These are phyloP conservation scores for Fusarium fujikuroi DNA, from an alignment of 2,329 filamentous ascomycete genomes.

Conservation along the genomic window DNA sequence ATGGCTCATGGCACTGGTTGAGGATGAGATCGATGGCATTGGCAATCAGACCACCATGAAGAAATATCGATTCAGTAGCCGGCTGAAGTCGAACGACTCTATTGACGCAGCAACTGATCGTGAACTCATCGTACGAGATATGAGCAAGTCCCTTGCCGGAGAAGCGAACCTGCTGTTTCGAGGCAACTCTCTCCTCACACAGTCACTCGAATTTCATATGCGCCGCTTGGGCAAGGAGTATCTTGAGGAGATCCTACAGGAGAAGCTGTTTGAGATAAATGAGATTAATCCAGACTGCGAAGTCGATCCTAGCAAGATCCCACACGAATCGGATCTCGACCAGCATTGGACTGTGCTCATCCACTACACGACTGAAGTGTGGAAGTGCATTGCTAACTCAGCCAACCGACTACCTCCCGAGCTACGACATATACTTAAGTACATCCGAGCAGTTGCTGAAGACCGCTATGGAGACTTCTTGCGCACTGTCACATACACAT, in stretches of 20 bases:
- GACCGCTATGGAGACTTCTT: slow-evolving; percentile 95
- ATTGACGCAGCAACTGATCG: slow-evolving; percentile 71
- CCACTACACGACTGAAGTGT: slow-evolving; percentile 81
- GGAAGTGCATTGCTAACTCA: slow-evolving; percentile 84
- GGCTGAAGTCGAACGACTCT: slow-evolving; percentile 77
- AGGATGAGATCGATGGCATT: slow-evolving; percentile 96
- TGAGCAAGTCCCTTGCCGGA: slow-evolving; percentile 80
- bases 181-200: slow-evolving; percentile 93
- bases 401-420: slow-evolving; percentile 81
- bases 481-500: slow-evolving; percentile 89
- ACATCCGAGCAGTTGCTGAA: slow-evolving; percentile 90
- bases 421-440: slow-evolving; percentile 85
- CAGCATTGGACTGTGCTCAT: slow-evolving; percentile 86
- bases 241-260: slow-evolving; percentile 84
- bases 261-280: slow-evolving; percentile 89
- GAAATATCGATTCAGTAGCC: slow-evolving; percentile 76
- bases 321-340: slow-evolving; percentile 73
- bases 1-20: slow-evolving; percentile 92
- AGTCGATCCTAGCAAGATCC: slow-evolving; percentile 86
- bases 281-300: slow-evolving; percentile 92
- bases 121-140: slow-evolving; percentile 77
- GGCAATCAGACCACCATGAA: slow-evolving; percentile 82
- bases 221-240: slow-evolving; percentile 92
- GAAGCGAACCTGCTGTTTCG: slow-evolving; percentile 96
- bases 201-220: slow-evolving; percentile 96